phyloP scores from a whole-genome alignment of 345 rosid species.

The Angophora floribunda region DNA sequence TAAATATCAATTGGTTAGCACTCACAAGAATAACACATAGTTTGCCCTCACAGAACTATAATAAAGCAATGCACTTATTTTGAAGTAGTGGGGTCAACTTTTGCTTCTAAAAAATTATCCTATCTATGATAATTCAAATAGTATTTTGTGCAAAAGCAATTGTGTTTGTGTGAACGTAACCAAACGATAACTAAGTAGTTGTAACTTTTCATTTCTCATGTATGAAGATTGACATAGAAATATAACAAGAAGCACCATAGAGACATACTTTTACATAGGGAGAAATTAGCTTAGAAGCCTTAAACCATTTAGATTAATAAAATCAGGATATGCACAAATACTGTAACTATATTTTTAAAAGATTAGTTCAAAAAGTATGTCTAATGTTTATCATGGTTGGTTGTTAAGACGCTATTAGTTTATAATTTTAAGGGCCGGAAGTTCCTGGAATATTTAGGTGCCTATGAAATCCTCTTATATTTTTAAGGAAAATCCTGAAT shows the following conservation, averaged over 20 bases:
- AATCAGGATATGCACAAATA: fast-evolving
- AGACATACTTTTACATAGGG: no score
- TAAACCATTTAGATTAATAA: no score
- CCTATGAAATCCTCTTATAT: no score
- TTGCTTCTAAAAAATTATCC: not conserved
- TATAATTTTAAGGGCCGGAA: fast-evolving
- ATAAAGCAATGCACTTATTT: not conserved
- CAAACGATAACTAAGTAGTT: no score
- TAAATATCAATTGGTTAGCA: not conserved
- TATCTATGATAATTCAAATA: not conserved
- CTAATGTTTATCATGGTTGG: not conserved
- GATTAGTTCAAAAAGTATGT: not conserved
- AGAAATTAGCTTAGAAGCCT: no score
- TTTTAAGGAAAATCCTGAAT: not conserved
- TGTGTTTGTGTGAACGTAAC: no score
- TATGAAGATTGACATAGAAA: no score
- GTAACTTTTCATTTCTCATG: no score
- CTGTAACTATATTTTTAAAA: fast-evolving
- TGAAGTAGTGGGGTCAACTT: not conserved
- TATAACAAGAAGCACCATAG: no score
- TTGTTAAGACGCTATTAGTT: fast-evolving
- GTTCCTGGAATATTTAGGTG: no score
- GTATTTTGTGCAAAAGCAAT: no score
- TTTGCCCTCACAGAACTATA: not conserved
- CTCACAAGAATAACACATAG: not conserved